These are phyloP conservation scores for Lagenidium giganteum DNA, from an alignment of 352 stramenopile species.

Conservation along the genomic window DNA sequence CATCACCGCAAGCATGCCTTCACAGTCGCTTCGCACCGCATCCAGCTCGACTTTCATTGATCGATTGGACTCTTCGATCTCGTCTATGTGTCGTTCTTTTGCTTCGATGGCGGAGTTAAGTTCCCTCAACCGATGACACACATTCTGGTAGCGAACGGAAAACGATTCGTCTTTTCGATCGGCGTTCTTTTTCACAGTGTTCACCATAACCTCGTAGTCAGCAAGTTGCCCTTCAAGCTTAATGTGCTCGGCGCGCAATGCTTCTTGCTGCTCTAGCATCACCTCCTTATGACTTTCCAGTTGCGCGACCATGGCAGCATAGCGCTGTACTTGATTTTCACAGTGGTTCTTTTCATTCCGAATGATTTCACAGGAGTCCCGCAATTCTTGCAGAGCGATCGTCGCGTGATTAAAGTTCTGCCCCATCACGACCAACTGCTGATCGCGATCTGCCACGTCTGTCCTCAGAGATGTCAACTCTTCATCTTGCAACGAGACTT, in stretches of 20 bases:
- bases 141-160: conserved; percentile 58
- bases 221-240: conserved; percentile 39
- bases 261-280: conserved; percentile 28
- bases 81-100: conserved; percentile 48
- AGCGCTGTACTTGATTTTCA: conserved; percentile 66
- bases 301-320: conserved; percentile 55
- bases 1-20: conserved; percentile 81
- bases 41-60: conserved; percentile 49
- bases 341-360: conserved; percentile 59
- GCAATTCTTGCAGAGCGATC: conserved; percentile 54
- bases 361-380: conserved; percentile 45
- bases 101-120: conserved; percentile 47
- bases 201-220: conserved; percentile 56
- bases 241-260: conserved; percentile 22
- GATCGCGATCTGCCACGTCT: conserved; percentile 53
- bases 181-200: conserved; percentile 51
- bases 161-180: conserved; percentile 63
- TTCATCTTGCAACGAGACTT: conserved; percentile 72
- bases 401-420: conserved; percentile 79
- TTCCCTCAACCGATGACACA: conserved; percentile 59
- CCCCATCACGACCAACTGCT: conserved; percentile 64
- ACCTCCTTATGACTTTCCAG: conserved; percentile 54
- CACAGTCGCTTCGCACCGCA: conserved; percentile 63
- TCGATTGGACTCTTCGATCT: conserved; percentile 38
- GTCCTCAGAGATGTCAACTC: conserved; percentile 61